Percentiles rank a stretch among this genome's conserved stretches.
phyloP scores from a whole-genome alignment of 164 flowering plant genomes.

The Aristolochia contorta region DNA sequence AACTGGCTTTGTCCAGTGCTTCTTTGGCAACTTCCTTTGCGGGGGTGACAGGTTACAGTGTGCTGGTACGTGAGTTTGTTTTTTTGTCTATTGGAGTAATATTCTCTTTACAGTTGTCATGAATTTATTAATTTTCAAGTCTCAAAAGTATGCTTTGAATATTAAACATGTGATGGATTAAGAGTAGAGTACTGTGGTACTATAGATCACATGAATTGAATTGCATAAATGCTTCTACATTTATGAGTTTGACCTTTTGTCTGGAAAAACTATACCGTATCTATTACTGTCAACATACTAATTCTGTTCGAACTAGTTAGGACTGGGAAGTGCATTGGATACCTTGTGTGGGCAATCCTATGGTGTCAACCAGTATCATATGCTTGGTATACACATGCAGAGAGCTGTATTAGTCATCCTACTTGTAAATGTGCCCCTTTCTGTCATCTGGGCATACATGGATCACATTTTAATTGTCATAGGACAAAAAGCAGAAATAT shows the following conservation, averaged over 20 bases:
- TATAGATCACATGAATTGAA: too few relatives aligned
- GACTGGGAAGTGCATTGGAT: slow-evolving; percentile 41
- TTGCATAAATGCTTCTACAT: too few relatives aligned
- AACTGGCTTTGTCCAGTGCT: slow-evolving; percentile 44
- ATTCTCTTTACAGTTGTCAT: not conserved
- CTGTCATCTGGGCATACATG: slow-evolving; percentile 18
- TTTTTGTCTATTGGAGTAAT: not conserved
- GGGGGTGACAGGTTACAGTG: slow-evolving; percentile 38
- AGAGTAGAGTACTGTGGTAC: too few relatives aligned
- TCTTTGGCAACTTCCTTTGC: slow-evolving; percentile 54
- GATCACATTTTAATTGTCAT: slow-evolving; percentile 11
- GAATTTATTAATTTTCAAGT: too few relatives aligned
- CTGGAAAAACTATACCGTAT: too few relatives aligned
- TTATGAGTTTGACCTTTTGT: too few relatives aligned
- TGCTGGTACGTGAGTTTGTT: slow-evolving; percentile 24
- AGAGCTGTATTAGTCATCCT: slow-evolving; percentile 14
- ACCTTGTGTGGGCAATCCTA: slow-evolving; percentile 21
- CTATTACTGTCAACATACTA: too few relatives aligned
- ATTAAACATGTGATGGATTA: too few relatives aligned
- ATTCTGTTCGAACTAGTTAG: slow-evolving; percentile 15
- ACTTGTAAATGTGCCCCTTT: slow-evolving; percentile 12
- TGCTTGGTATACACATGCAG: slow-evolving; percentile 17
- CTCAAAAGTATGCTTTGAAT: too few relatives aligned
- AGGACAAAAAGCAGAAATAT: slow-evolving; percentile 17
- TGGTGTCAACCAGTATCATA: slow-evolving; percentile 20